Conservation (phyloP, 1,284 basidiomycete genomes). For the Schizophyllum amplum region DNA sequence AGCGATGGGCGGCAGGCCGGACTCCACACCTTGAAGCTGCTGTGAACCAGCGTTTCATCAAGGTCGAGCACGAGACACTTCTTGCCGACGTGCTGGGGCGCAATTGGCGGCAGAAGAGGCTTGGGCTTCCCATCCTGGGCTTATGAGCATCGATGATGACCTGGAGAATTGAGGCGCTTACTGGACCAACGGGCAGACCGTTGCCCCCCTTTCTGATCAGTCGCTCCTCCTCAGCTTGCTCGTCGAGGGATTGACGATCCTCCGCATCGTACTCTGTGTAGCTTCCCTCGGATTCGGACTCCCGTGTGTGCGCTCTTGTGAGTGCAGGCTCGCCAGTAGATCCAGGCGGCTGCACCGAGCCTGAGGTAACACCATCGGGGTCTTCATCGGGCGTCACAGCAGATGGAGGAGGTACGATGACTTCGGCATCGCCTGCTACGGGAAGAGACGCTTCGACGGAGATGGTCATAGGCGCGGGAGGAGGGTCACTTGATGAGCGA, state of each 20-base stretch:
- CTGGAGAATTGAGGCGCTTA: slow-evolving; percentile 27
- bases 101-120: slow-evolving; percentile 74
- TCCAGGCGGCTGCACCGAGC: slow-evolving; percentile 41
- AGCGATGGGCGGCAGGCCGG: neutral
- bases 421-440: slow-evolving; percentile 25
- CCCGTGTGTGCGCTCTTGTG: neutral
- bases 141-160: slow-evolving; percentile 2
- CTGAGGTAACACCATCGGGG: slow-evolving; percentile 43
- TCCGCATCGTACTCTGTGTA: slow-evolving; percentile 25
- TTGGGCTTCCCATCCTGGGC: slow-evolving; percentile 55
- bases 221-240: slow-evolving; percentile 70
- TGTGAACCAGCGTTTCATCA: slow-evolving; percentile 93
- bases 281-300: slow-evolving; percentile 4
- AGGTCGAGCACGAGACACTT: slow-evolving; percentile 95
- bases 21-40: slow-evolving; percentile 75
- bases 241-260: slow-evolving; percentile 37
- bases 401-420: slow-evolving; percentile 34
- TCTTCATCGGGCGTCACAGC: slow-evolving; percentile 24
- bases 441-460: slow-evolving; percentile 22
- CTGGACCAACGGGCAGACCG: slow-evolving; percentile 74
- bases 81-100: slow-evolving; percentile 66
- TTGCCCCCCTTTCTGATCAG: slow-evolving; percentile 76
- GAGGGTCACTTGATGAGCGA: slow-evolving; percentile 2
- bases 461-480: slow-evolving; percentile 18
- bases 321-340: slow-evolving; percentile 24